Evolutionary conservation across 2,329 filamentous ascomycete species (phyloP), one percentile per base, ranked within the genome.

Genomic region (Cladophialophora immunda): DNA sequence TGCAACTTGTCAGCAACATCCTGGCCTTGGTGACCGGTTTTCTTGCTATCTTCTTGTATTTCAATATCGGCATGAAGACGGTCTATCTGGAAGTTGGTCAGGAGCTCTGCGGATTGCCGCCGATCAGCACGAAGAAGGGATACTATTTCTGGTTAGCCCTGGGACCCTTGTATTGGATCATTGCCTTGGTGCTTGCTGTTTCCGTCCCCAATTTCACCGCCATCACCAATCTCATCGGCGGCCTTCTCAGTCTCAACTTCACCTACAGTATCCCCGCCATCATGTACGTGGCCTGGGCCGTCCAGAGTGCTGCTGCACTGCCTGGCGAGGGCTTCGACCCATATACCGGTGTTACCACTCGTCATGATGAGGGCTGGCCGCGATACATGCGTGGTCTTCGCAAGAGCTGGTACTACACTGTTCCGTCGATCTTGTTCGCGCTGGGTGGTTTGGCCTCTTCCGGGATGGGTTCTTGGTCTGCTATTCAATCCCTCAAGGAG

Each of bases 261-360:
- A 85, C 83, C 2, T 89, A 89, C 75, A 87, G 84, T 2, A 84
- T 88, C 72, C 85, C 86, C 0, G 83, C 85, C 0, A 73, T 85
- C 56, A 75, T 87, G 50, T 81, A 79, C 30, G 68, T 87, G 9
- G 81, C 79, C 1, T 84, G 78, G 73, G 78, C 80, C 67, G 74
- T 82, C 60, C 79, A 83, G 68, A 80, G 80, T 36, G 80, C 82
- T 62, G 80, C 84, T 15, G 80, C 83, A 47, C 72, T 75, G 0
- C 74, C 77, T 0, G 81, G 77, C 11, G 82, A 84, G 66, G 75
- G 74, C 4, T 84, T 83, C 71, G 77, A 84, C 63, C 80, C 81
- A 0, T 68, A 72, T 0, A 83, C 80, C 4, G 78, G 81, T 3
- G 67, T 74, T 32, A 76, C 75, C 0, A 70, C 71, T 6, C 74